Conservation (phyloP, 768 basidiomycete genomes). For the Panaeolus papilionaceus region DNA sequence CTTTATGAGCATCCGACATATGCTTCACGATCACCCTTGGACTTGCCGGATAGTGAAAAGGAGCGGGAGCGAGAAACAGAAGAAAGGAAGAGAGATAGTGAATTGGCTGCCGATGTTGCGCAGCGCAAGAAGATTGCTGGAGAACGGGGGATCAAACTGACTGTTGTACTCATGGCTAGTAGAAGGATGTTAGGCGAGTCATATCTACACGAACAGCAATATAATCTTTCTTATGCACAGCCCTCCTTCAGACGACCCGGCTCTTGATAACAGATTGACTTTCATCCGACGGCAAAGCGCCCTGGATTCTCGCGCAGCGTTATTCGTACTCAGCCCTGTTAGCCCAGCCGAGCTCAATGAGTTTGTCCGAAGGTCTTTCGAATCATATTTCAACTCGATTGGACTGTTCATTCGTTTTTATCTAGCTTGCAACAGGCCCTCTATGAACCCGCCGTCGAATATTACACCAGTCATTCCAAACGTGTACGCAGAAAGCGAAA, state of each 20-base stretch:
- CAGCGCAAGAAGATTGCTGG: constrained; percentile 77
- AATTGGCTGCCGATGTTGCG: constrained; percentile 82
- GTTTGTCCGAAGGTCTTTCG: constrained; percentile 78
- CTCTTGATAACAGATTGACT: constrained; percentile 83
- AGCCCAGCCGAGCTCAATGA: constrained; percentile 84
- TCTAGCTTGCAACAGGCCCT: constrained; percentile 86
- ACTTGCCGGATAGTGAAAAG: constrained; percentile 55
- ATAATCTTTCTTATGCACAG: not conserved
- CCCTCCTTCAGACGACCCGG: constrained; percentile 71
- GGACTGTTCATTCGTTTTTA: constrained; percentile 17
- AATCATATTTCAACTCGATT: not conserved
- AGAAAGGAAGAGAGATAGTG: constrained; percentile 75
- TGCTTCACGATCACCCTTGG: constrained; percentile 58
- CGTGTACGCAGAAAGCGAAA: constrained; percentile 91
- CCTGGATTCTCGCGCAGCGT: constrained; percentile 88
- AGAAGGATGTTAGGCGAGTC: constrained; percentile 82
- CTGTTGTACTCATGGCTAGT: constrained; percentile 92
- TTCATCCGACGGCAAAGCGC: constrained; percentile 88
- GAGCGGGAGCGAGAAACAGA: constrained; percentile 67
- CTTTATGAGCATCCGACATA: constrained; percentile 70
- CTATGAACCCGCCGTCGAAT: constrained; percentile 89
- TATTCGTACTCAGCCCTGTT: constrained; percentile 96
- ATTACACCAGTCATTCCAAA: constrained; percentile 93
- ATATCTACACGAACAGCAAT: constrained; percentile 12
- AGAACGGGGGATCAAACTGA: constrained; percentile 92